A percentile compares a stretch with the other conserved stretches of the same genome.
These are phyloP conservation scores for Filobasidium floriforme DNA, from an alignment of 768 basidiomycete genomes.

Conservation along the genomic window DNA sequence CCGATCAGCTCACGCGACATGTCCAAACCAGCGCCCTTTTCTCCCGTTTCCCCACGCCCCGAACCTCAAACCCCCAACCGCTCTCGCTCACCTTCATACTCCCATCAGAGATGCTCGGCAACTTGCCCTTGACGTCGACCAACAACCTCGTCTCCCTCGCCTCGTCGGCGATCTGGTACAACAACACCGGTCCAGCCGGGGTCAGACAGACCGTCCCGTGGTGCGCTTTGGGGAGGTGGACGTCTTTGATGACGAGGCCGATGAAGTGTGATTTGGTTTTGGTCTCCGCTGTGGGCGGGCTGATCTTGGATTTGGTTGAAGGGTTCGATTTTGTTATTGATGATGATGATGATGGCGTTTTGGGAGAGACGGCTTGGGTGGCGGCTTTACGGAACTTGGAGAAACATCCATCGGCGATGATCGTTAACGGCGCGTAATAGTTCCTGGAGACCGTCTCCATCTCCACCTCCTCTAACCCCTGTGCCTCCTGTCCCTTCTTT, in stretches of 20 bases:
- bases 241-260: constrained; percentile 74
- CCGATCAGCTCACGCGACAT: not conserved
- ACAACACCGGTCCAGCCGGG: constrained; percentile 76
- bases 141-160: constrained; percentile 80
- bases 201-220: constrained; percentile 71
- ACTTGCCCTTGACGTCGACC: constrained; percentile 74
- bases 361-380: too few species aligned
- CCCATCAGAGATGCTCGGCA: constrained; percentile 54
- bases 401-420: constrained; percentile 90
- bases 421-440: constrained; percentile 66
- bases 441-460: constrained; percentile 46
- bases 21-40: too few species aligned
- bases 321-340: not conserved
- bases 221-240: constrained; percentile 46
- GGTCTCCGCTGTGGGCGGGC: constrained; percentile 23
- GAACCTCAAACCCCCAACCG: too few species aligned
- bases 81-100: constrained; percentile 59
- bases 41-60: too few species aligned
- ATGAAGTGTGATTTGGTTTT: constrained; percentile 69
- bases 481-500: too few species aligned
- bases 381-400: constrained; percentile 68
- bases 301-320: not conserved
- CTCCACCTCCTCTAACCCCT: constrained; percentile 33
- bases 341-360: too few species aligned
- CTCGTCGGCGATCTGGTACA: constrained; percentile 79